Evolutionary conservation across 208 protist genomes (phyloP), one percentile per base, ranked within the genome.

Genomic region (Phytomonas francai): DNA sequence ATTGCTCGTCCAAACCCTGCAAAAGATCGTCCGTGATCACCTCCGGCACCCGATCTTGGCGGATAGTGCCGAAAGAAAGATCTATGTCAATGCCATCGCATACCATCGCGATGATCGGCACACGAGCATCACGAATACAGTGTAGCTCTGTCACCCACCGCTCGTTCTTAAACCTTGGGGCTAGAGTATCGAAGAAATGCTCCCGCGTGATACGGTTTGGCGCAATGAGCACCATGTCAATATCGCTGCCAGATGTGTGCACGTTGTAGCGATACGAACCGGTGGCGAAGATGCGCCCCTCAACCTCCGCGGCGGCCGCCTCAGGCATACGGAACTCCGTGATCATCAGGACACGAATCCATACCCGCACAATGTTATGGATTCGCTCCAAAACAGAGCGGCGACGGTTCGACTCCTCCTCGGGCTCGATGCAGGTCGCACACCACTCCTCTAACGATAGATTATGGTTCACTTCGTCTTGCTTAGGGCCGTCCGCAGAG

Each of bases 251-350:
- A 0, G 85, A 85, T 11, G 87, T 94, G 83, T 98, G 95, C 9
- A 99, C 97, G 68, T 98, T 98, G 61, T 99, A 97, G n/a, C 97
- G 91, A 80, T 98, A 99, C 5, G 97, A 99, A 16, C 98, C 98
- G 36, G 97, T 99, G 16, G 98, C 97, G 67, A 98, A 98, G 71
- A 99, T 97, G 36, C 95, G 90, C 29, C 91, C 95, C 59, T 95
- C 92, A 19, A 96, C 84, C 70, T 96, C 81, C 29, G 59, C 31
- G 2, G 95, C 92, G 5, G 89, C 85, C 28, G 93, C 79, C 68
- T 94, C 88, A 6, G 85, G 84, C 72, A 97, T 91, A 72, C 89
- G 85, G 68, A 97, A 88, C 77, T 96, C 89, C 0, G 85, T 90
- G 59, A 97, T 93, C 85, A 92, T 91, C 0, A 82, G 92, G 32